Evolutionary conservation across 306 rosid species (phyloP).

Genomic region (Dicorynia guianensis): DNA sequence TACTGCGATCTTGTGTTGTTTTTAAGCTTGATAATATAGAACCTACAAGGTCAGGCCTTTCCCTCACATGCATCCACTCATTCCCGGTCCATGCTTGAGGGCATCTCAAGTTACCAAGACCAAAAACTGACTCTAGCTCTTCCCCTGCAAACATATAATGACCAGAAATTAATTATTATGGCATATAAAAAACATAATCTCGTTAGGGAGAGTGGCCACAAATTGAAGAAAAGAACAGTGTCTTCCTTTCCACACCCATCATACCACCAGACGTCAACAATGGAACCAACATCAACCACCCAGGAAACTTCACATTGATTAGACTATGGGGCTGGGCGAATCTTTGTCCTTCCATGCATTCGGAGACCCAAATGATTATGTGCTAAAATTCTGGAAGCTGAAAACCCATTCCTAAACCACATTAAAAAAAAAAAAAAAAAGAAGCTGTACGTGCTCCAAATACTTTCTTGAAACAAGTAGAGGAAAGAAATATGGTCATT

Average conservation of each 20-base stretch:
- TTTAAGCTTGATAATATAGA: conserved; percentile 43
- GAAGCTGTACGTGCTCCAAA: background rate
- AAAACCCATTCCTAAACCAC: conserved; percentile 79
- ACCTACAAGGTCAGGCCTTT: conserved; percentile 68
- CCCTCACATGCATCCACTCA: conserved; percentile 62
- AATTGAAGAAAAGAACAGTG: too few relatives aligned
- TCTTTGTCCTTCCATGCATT: conserved; percentile 51
- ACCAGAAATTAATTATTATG: too few relatives aligned
- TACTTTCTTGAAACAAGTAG: background rate
- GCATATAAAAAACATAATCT: too few relatives aligned
- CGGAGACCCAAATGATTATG: conserved; percentile 65
- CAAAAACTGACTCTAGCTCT: conserved; percentile 49
- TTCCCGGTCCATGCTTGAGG: conserved; percentile 82
- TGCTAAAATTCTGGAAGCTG: conserved; percentile 64
- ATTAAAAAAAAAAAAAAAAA: background rate
- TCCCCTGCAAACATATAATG: conserved; percentile 61
- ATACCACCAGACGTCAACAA: conserved; percentile 88
- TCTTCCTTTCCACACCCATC: conserved; percentile 99
- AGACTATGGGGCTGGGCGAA: conserved; percentile 61
- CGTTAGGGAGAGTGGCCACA: too few relatives aligned
- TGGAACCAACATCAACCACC: conserved; percentile 59
- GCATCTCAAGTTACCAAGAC: conserved; percentile 54
- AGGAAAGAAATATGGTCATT: background rate
- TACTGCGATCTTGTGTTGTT: conserved; percentile 28
- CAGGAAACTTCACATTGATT: conserved; percentile 44